A percentile compares a stretch with the other conserved stretches of the same genome.
Conservation (phyloP, 805 yeast species). For the Saccharomycopsis selenospora region DNA sequence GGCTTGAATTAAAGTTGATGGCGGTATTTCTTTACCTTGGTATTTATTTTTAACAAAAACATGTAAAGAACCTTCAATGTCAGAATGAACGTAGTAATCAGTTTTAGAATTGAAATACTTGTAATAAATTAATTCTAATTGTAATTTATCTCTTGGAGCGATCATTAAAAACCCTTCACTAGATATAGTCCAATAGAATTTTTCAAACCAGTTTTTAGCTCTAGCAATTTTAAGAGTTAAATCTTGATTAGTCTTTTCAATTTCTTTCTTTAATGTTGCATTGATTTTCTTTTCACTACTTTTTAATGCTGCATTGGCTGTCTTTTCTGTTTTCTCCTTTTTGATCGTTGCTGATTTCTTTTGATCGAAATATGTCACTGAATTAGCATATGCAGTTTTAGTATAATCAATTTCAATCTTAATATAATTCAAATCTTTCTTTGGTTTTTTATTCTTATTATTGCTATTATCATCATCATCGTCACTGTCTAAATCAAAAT, state of each 20-base stretch:
- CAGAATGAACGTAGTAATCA: constrained; percentile 70
- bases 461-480: constrained; percentile 14
- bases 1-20: constrained; percentile 83
- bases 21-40: constrained; percentile 66
- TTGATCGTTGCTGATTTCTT: constrained; percentile 71
- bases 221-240: constrained; percentile 51
- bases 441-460: constrained; percentile 15
- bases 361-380: constrained; percentile 70
- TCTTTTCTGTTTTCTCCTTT: constrained; percentile 72
- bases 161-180: constrained; percentile 81
- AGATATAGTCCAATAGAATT: constrained; percentile 89
- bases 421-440: constrained; percentile 27
- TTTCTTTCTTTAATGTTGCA: constrained; percentile 57
- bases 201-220: constrained; percentile 84
- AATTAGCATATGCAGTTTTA: constrained; percentile 81
- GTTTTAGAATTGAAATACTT: constrained; percentile 62
- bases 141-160: constrained; percentile 78
- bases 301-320: constrained; percentile 68
- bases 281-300: constrained; percentile 75
- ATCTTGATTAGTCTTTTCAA: constrained; percentile 50
- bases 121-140: constrained; percentile 72
- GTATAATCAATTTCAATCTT: constrained; percentile 60
- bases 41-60: constrained; percentile 79
- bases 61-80: constrained; percentile 62
- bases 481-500: constrained; percentile 30